phyloP scores from a whole-genome alignment of 805 yeast genomes.

The Sugiyamaella floridensis region DNA sequence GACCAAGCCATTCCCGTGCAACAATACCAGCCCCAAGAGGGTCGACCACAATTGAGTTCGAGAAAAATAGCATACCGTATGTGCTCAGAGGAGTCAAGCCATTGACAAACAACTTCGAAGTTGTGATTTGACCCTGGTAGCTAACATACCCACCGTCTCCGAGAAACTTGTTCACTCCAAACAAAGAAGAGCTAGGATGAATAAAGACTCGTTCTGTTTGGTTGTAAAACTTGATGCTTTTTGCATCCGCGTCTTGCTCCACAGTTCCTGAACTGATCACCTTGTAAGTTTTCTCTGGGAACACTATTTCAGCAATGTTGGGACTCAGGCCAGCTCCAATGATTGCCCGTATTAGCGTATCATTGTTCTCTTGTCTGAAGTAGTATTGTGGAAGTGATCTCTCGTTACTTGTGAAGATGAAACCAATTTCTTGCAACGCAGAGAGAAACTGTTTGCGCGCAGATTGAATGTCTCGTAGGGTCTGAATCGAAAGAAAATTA shows the following conservation, averaged over 20 bases:
- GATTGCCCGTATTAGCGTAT: conserved; percentile 53
- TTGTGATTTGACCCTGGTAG: conserved; percentile 50
- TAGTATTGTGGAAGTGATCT: conserved; percentile 27
- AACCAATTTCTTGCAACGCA: conserved; percentile 70
- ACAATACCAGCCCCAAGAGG: conserved; percentile 72
- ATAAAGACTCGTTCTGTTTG: conserved; percentile 70
- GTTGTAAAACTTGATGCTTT: conserved; percentile 63
- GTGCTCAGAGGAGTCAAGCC: conserved; percentile 77
- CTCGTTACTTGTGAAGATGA: conserved; percentile 52
- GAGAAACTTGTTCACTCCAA: conserved; percentile 40
- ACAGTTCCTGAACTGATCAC: conserved; percentile 71
- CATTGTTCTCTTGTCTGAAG: conserved; percentile 48
- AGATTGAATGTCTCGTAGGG: conserved; percentile 64
- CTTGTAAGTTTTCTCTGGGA: conserved; percentile 72
- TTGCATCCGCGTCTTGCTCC: conserved; percentile 79
- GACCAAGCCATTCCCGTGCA: conserved; percentile 82
- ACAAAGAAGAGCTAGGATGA: conserved; percentile 80
- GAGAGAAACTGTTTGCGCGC: conserved; percentile 63
- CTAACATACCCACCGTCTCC: conserved; percentile 45
- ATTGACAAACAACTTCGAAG: conserved; percentile 61
- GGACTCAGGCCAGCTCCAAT: conserved; percentile 81
- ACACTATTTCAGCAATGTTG: conserved; percentile 68
- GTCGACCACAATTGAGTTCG: conserved; percentile 50
- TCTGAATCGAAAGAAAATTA: conserved; percentile 53
- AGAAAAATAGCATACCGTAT: conserved; percentile 69